Percentiles rank a stretch among this genome's conserved stretches.
Conservation (phyloP, 257 asterid species). For the Parsonsia alboflavescens region DNA sequence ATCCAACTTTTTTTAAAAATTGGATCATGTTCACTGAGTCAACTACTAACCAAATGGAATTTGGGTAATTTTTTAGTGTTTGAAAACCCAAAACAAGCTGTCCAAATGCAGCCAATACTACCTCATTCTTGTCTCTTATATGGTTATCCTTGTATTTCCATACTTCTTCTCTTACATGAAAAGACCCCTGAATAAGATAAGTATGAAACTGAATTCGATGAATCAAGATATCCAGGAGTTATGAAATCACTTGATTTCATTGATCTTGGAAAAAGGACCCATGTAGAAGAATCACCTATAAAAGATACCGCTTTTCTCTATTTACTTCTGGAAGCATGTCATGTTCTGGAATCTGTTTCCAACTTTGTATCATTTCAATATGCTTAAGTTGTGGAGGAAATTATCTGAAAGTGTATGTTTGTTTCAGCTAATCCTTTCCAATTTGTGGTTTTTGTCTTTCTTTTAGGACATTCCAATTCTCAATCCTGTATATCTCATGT, state of each 20-base stretch:
- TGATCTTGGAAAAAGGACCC: not conserved
- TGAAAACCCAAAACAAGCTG: too few relatives aligned
- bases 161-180: not conserved
- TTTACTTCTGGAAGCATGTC: not conserved
- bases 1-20: too few relatives aligned
- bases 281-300: not conserved
- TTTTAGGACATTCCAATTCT: slow-evolving; percentile 59
- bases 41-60: too few relatives aligned
- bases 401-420: not conserved
- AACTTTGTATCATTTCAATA: not conserved
- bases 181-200: not conserved
- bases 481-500: slow-evolving; percentile 56
- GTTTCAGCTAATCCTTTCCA: slow-evolving; percentile 4
- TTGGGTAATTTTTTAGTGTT: too few relatives aligned
- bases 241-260: not conserved
- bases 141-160: not conserved
- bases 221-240: not conserved
- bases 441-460: slow-evolving; percentile 13
- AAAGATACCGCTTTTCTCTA: not conserved
- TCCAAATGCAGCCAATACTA: too few relatives aligned
- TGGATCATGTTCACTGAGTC: too few relatives aligned
- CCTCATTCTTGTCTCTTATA: too few relatives aligned
- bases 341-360: not conserved
- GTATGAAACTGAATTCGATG: not conserved
- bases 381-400: not conserved